Evolutionary conservation across 257 asterid genomes (phyloP), one percentile per base, ranked within the genome.

Genomic region (Nicotiana obtusifolia): DNA sequence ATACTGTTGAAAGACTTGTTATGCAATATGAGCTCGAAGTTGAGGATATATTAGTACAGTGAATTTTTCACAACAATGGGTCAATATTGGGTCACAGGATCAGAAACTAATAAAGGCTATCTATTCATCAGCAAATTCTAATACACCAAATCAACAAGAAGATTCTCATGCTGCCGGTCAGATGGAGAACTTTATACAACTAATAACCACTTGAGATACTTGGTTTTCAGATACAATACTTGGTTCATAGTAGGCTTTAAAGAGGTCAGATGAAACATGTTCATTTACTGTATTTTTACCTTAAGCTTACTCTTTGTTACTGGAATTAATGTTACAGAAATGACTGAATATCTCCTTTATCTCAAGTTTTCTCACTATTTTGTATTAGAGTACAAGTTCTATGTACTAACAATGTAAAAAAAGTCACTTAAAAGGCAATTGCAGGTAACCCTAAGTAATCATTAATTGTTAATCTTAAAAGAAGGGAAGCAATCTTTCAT

Each of bases 21-120:
- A 89, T 92, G 95, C 97, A 93, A 53, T 90, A 90, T 83, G 97
- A 93, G 84, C 93, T 93, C 75, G 87, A 91, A 84, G 86, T 93
- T 76, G 87, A 91, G 85, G 86, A 82, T 20, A 30, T 81, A 16
- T 66, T 16, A 20, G 57, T 41, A 41, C 20, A 22, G 28, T 69
- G 57, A 37, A 41, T 41, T 26, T 35, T 35, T 67, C 76, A 19
- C 75, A 33, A 10, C 26, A 15, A 69, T 10, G 14, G 80, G 20
- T 26, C 5, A 5, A 35, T 35, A 35, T 35, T 35, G 56, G 64
- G 31, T 41, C 61, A 53, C n/a, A 17, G 33, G 13, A 30, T 67
- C 66, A 73, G 20, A 54, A 71, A 64, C 16, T 47, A 57, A 64
- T 49, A 77, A 68, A 35, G 30, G 77, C 41, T 37, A 20, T 68